A percentile compares a stretch with the other conserved stretches of the same genome.
These are phyloP conservation scores for Bacterosira constricta DNA, from an alignment of 108 stramenopile species.

Conservation along the genomic window DNA sequence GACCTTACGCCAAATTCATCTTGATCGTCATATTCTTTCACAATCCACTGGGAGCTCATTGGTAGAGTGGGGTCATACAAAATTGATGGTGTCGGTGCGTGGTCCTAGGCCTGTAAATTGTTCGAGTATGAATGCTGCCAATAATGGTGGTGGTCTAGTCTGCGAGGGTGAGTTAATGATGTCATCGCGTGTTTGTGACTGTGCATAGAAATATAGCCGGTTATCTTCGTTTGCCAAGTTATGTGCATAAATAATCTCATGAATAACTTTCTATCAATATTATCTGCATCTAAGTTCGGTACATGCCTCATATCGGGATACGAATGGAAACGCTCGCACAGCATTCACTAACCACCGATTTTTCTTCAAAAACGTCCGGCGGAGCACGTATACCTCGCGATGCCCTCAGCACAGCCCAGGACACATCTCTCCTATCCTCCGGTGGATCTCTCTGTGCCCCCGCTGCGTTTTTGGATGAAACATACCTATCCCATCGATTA, in stretches of 20 bases:
- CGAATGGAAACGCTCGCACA: slow-evolving; percentile 38
- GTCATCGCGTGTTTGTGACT: not conserved
- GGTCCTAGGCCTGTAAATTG: slow-evolving; percentile 46
- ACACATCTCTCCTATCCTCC: slow-evolving; percentile 24
- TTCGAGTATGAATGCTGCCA: slow-evolving; percentile 23
- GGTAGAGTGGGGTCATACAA: slow-evolving; percentile 87
- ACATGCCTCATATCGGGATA: slow-evolving; percentile 66
- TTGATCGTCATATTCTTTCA: slow-evolving; percentile 48
- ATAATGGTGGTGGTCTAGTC: slow-evolving; percentile 19
- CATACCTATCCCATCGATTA: slow-evolving; percentile 56
- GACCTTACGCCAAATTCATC: slow-evolving; percentile 56
- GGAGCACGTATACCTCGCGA: slow-evolving; percentile 36
- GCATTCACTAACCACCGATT: slow-evolving; percentile 34
- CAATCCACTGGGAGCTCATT: slow-evolving; percentile 64
- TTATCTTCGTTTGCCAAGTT: slow-evolving; percentile 36
- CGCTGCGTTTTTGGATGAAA: slow-evolving; percentile 54
- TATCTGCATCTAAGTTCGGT: slow-evolving; percentile 41
- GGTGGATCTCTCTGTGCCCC: slow-evolving; percentile 40
- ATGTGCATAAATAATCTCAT: not conserved
- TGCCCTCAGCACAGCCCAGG: slow-evolving; percentile 38
- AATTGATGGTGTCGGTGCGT: slow-evolving; percentile 67
- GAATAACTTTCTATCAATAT: not conserved
- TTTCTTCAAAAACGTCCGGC: slow-evolving; percentile 19
- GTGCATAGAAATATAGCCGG: slow-evolving; percentile 7
- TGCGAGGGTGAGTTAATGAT: slow-evolving; percentile 20